Conservation (phyloP, 805 yeast species). For the Candida wancherniae region DNA sequence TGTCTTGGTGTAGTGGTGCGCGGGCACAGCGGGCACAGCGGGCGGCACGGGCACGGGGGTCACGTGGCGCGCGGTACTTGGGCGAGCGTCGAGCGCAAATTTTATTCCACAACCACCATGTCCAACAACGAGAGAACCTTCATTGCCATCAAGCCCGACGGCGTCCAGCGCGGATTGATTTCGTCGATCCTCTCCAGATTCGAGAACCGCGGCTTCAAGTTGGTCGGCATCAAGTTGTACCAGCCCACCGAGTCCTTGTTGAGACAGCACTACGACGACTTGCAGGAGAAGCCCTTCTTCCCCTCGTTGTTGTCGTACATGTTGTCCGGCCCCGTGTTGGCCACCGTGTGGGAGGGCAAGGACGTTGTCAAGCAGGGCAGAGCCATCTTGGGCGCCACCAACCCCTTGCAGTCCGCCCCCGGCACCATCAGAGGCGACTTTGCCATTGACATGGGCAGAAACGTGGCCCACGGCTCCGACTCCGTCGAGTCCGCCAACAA, state of each 20-base stretch:
- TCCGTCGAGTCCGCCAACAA: constrained; percentile 95
- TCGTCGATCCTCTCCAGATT: constrained; percentile 87
- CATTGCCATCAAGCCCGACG: constrained; percentile 97
- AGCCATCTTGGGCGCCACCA: constrained; percentile 96
- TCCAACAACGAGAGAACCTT: constrained; percentile 77
- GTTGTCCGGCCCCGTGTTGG: constrained; percentile 97
- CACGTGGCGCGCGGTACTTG: constrained; percentile 1
- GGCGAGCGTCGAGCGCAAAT: constrained; percentile 2
- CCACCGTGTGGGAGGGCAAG: constrained; percentile 99
- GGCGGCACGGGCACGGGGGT: no score
- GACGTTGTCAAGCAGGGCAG: constrained; percentile 99
- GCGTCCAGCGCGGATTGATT: constrained; percentile 98
- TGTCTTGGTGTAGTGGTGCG: neutral
- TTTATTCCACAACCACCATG: constrained; percentile 28
- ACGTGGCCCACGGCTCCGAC: constrained; percentile 99
- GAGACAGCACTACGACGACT: constrained; percentile 93
- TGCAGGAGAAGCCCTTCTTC: constrained; percentile 95
- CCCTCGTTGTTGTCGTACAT: constrained; percentile 94
- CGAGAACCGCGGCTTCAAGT: constrained; percentile 96
- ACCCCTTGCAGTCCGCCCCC: constrained; percentile 95
- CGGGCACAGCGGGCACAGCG: neutral
- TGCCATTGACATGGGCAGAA: constrained; percentile 98
- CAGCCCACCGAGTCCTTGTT: constrained; percentile 82
- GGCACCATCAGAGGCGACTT: constrained; percentile 99
- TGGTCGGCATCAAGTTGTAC: constrained; percentile 90